Evolutionary conservation across 2,329 filamentous ascomycete species (phyloP).

Genomic region (Clarireedia homoeocarpa): DNA sequence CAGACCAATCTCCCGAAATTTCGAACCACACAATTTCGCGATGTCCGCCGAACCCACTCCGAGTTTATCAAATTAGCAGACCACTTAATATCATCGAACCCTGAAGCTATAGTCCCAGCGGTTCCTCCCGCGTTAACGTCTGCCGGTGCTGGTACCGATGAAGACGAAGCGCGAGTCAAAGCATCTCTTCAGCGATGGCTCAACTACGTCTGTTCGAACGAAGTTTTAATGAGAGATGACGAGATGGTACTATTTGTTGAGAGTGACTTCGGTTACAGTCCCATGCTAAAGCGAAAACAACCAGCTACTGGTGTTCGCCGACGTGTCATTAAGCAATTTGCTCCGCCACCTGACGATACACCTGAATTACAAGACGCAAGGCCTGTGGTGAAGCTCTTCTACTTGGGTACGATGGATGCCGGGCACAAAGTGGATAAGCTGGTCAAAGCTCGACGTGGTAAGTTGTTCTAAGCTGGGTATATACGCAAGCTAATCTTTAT

Average conservation of each 20-base stretch:
- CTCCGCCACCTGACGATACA: constrained; percentile 92
- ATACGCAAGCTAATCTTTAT: constrained; percentile 25
- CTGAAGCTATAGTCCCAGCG: constrained; percentile 87
- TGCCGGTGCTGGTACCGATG: constrained; percentile 89
- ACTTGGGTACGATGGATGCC: constrained; percentile 91
- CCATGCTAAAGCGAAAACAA: constrained; percentile 90
- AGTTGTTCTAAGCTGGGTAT: constrained; percentile 18
- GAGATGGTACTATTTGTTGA: constrained; percentile 99
- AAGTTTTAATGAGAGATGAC: constrained; percentile 88
- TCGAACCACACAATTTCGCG: constrained; percentile 94
- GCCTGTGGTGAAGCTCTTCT: constrained; percentile 90
- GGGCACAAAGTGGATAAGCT: constrained; percentile 93
- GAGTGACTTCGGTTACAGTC: constrained; percentile 96
- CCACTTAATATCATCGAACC: constrained; percentile 94
- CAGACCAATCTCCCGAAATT: constrained; percentile 99
- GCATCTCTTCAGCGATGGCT: constrained; percentile 88
- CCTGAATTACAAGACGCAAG: constrained; percentile 86
- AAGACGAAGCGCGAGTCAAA: constrained; percentile 88
- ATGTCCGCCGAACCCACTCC: constrained; percentile 88
- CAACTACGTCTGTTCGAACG: constrained; percentile 85
- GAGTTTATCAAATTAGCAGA: constrained; percentile 96
- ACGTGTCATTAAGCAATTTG: constrained; percentile 97
- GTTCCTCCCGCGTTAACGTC: constrained; percentile 93
- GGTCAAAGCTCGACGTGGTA: constrained; percentile 87
- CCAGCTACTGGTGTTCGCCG: constrained; percentile 90